These are phyloP conservation scores for Rhazya stricta DNA, from an alignment of 257 asterid genomes.

Conservation along the genomic window DNA sequence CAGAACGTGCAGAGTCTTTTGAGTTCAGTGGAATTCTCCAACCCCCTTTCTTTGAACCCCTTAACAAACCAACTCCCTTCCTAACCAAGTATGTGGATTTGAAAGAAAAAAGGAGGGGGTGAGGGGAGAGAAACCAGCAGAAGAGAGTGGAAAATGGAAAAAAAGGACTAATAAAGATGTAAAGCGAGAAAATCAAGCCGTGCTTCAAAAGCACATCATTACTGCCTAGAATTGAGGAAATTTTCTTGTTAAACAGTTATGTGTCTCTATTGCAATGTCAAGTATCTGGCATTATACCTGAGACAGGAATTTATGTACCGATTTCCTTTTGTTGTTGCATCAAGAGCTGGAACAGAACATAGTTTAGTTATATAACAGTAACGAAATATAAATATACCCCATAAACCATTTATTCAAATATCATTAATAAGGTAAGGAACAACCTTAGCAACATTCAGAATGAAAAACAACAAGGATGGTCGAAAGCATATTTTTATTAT, in stretches of 20 bases:
- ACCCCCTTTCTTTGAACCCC: not conserved
- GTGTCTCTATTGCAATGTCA: not conserved
- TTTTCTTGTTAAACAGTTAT: not conserved
- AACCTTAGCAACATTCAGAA: not conserved
- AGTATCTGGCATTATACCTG: constrained; percentile 44
- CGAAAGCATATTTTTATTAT: not conserved
- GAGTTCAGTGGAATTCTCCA: not conserved
- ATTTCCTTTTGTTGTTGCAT: constrained; percentile 90
- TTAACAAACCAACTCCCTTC: not conserved
- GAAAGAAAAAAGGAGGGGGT: not conserved
- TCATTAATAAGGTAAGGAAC: not conserved
- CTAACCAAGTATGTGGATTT: no score
- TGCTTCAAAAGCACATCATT: not conserved
- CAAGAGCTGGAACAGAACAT: constrained; percentile 64
- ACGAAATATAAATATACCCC: not conserved
- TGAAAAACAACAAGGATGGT: not conserved
- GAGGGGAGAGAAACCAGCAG: not conserved
- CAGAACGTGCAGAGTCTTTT: not conserved
- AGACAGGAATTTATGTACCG: constrained; percentile 86
- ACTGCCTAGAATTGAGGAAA: not conserved
- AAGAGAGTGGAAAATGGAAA: not conserved
- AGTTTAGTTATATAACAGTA: not conserved
- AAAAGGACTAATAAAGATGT: not conserved
- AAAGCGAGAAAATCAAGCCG: not conserved
- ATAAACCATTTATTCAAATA: constrained; percentile 8